Evolutionary conservation across 1,139 yeast species (phyloP), one percentile per base, ranked within the genome.

Genomic region (Debaryomyces singareniensis): DNA sequence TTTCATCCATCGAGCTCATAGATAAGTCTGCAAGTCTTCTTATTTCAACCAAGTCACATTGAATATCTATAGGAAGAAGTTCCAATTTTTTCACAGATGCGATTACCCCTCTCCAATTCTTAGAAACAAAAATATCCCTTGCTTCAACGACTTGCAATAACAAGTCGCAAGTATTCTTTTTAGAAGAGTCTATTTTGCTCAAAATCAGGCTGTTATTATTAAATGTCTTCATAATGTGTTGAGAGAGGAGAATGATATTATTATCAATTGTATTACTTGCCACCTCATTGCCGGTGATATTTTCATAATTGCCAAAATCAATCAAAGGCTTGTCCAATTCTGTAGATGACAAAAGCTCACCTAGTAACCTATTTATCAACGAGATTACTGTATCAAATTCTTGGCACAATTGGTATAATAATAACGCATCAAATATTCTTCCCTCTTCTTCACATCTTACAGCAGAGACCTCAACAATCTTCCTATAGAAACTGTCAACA

Each of bases 361-460:
- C 87, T 30, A 91, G 63, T 20, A 86, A 60, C 46, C 76, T 75
- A 58, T 86, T 89, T 38, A 89, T 75, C 36, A 86, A 71, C 1
- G 71, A 55, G 10, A 89, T 73, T n/a, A 86, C 97, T 16, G 85
- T 79, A 49, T 84, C 84, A 53, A 81, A 83, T 46, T 89, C 95
- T 55, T 85, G 93, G 32, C 95, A 76, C 39, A 89, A 70, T 58
- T 89, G 96, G 51, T 85, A 91, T 34, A 91, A 66, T 33, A 85
- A 62, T 35, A 93, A 72, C 7, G 97, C 86, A 51, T 93, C 97
- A 38, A 83, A 76, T 4, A 79, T 69, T 45, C 96, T 71, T 3
- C 97, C 97, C 50, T 87, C 97, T 43, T 86, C 94, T 48, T 85
- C 93, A 18, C 97, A 95, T 43, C 76, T 78, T 30, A 71, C 68